phyloP scores from a whole-genome alignment of 2,329 filamentous ascomycete species.

The Scedosporium minutisporum region DNA sequence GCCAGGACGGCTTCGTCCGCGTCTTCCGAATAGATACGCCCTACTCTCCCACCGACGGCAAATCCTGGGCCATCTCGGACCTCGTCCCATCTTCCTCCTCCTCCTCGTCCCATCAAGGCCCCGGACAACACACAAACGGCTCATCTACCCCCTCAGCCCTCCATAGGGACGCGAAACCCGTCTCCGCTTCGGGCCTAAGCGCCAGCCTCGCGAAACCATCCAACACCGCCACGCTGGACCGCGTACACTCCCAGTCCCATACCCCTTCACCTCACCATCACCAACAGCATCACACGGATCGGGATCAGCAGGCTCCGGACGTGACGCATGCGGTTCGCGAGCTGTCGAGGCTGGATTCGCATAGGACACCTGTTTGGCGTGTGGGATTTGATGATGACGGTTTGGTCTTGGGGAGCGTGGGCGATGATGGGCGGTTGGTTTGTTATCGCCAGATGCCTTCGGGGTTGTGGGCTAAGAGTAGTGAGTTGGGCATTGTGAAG shows the following conservation, averaged over 20 bases:
- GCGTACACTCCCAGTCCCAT: not conserved
- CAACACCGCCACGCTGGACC: conserved; percentile 11
- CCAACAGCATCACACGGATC: conserved; percentile 10
- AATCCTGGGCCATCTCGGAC: conserved; percentile 38
- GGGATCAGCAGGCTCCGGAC: conserved; percentile 1
- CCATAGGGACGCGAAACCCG: conserved; percentile 21
- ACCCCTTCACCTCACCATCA: conserved; percentile 16
- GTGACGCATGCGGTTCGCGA: conserved; percentile 54
- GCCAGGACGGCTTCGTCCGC: conserved; percentile 80
- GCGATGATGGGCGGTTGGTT: conserved; percentile 61
- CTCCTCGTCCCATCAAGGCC: conserved; percentile 19
- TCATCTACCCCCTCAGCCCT: conserved; percentile 16
- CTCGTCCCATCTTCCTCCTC: conserved; percentile 15
- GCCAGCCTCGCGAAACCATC: conserved; percentile 8
- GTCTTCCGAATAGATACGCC: conserved; percentile 74
- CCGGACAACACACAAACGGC: conserved; percentile 10
- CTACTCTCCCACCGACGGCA: conserved; percentile 31
- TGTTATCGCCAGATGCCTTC: conserved; percentile 52
- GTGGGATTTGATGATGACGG: conserved; percentile 62
- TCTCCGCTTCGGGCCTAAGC: conserved; percentile 14
- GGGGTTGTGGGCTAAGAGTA: conserved; percentile 50
- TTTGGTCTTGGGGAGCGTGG: conserved; percentile 64
- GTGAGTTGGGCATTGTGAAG: conserved; percentile 49
- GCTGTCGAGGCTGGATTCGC: conserved; percentile 56
- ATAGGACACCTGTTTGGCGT: conserved; percentile 65